Percentiles rank a stretch among this genome's conserved stretches.
phyloP scores from a whole-genome alignment of 257 asterid species.

The Voacanga thouarsii region DNA sequence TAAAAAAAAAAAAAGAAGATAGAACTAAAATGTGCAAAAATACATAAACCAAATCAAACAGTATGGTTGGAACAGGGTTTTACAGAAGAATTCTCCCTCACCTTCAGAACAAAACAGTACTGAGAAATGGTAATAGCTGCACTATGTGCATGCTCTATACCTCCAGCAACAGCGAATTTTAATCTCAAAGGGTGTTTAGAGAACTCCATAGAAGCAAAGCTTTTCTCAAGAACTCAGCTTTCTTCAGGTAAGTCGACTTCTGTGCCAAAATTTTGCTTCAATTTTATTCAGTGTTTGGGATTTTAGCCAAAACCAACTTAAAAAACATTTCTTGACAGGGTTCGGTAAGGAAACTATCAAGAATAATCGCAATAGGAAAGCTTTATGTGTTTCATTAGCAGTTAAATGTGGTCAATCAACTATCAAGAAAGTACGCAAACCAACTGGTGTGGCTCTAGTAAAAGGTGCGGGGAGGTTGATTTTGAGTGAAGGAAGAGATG shows the following conservation, averaged over 20 bases:
- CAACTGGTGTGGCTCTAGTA: conserved; percentile 29
- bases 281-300: conserved; percentile 7
- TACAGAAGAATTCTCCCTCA: background rate
- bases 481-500: conserved; percentile 84
- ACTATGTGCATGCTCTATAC: conserved; percentile 36
- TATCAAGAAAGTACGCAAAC: conserved; percentile 34
- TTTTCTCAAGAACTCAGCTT: conserved; percentile 34
- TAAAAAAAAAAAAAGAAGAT: too few species aligned
- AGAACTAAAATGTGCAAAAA: too few species aligned
- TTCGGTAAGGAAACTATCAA: conserved; percentile 24
- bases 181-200: conserved; percentile 26
- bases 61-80: background rate
- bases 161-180: conserved; percentile 35
- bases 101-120: too few species aligned
- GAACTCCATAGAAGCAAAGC: conserved; percentile 24
- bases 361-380: conserved; percentile 22
- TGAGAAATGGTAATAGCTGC: conserved; percentile 24
- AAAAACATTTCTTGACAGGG: conserved; percentile 31
- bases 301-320: conserved; percentile 13
- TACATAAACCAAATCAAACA: too few species aligned
- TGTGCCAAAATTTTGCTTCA: background rate
- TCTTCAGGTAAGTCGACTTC: conserved; percentile 42
- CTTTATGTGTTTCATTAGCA: conserved; percentile 23
- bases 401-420: conserved; percentile 43
- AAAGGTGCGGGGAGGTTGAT: conserved; percentile 47